A percentile compares a stretch with the other conserved stretches of the same genome.
Evolutionary conservation across 495 filamentous ascomycete genomes (phyloP).

Genomic region (Aspergillus kassunensis): DNA sequence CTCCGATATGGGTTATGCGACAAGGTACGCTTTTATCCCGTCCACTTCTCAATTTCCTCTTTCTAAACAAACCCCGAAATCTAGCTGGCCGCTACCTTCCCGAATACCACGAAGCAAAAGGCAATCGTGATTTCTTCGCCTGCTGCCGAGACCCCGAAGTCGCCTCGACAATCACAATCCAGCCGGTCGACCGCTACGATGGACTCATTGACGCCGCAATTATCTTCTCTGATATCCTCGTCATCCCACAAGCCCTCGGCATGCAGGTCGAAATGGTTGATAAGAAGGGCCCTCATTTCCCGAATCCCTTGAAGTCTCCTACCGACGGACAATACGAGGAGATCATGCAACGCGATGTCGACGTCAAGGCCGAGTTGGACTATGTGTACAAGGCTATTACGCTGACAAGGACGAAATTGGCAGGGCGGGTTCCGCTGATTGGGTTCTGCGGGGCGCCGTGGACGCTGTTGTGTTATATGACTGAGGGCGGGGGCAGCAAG

Average conservation of each 20-base stretch:
- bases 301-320: slow-evolving; percentile 72
- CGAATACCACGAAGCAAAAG: slow-evolving; percentile 95
- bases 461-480: slow-evolving; percentile 98
- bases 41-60: background rate
- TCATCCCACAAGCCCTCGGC: slow-evolving; percentile 95
- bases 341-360: slow-evolving; percentile 70
- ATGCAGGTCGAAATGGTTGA: slow-evolving; percentile 97
- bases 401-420: slow-evolving; percentile 79
- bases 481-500: slow-evolving; percentile 93
- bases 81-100: slow-evolving; percentile 93
- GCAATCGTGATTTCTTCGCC: slow-evolving; percentile 85
- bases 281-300: slow-evolving; percentile 92
- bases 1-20: slow-evolving; percentile 98
- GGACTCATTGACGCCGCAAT: slow-evolving; percentile 95
- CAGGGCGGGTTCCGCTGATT: slow-evolving; percentile 84
- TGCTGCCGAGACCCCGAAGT: slow-evolving; percentile 93
- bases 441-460: slow-evolving; percentile 98
- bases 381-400: slow-evolving; percentile 97
- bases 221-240: slow-evolving; percentile 97
- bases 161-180: slow-evolving; percentile 84
- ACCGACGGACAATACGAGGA: slow-evolving; percentile 75
- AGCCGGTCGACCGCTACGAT: slow-evolving; percentile 86
- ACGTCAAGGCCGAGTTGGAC: slow-evolving; percentile 76
- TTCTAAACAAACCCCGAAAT: too few relatives aligned
- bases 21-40: slow-evolving; percentile 60